Base-by-base conservation (phyloP, 306 rosid genomes). In the Oemleria cerasiformis region DNA sequence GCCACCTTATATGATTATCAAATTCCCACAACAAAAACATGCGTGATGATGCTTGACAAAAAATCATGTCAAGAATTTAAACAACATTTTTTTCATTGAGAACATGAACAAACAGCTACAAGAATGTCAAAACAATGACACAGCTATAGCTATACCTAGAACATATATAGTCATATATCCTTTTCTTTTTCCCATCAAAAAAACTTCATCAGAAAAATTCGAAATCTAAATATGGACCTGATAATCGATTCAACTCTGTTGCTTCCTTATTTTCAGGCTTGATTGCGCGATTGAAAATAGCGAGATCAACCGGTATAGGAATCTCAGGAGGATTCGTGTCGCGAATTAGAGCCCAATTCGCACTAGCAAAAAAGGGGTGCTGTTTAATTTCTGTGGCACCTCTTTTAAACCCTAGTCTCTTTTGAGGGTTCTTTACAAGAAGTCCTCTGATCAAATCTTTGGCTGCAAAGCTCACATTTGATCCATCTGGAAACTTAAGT, bases 311-410 rank as follows among this genome's bases (percentile, higher is more conserved):
- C 17, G 90, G 84, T 54, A 77, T 86, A 14, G 88, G 90, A 63
- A 86, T 81, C 53, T 86, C 86, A 8, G 90, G 90, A 66, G 90
- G 90, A 7, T 38, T 72, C 4, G 85, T 81, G 45, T 83, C 30
- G 16, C 90, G 84, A 47, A 86, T 81, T 62, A 86, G 88, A 58
- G 90, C 88, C 90, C 90, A 86, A 71, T 86, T 86, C 17, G 81
- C 72, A 51, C 73, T 75, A n/a, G 82, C 81, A 62, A 86, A 86
- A 80, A 86, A 83, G 14, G 88, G 86, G 30, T 86, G 90, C 59
- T 86, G 86, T 71, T 86, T 86, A 34, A 86, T 81, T 65, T 86
- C 90, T 3, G 86, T 81, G 20, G 90, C 86, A 8, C 90, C 90
- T 68, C 90, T 40, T 70, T 79, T 78, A 63, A 71, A 79, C 45